These are phyloP conservation scores for Kregervanrija delftensis DNA, from an alignment of 805 yeast genomes.

Conservation along the genomic window DNA sequence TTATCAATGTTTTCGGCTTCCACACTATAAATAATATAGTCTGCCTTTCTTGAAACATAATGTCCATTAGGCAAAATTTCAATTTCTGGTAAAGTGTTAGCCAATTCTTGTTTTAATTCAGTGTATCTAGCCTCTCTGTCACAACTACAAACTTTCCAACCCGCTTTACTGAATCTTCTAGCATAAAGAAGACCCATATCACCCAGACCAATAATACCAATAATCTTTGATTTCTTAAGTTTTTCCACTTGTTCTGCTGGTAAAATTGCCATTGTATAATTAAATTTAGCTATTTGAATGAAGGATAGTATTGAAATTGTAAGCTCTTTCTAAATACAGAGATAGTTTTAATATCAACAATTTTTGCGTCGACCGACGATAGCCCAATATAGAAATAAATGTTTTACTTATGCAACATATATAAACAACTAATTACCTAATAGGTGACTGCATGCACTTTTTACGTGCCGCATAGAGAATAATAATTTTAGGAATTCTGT, in stretches of 20 bases:
- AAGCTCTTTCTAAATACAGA: too few species aligned
- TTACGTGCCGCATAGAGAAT: too few species aligned
- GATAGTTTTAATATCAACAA: too few species aligned
- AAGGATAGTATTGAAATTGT: too few species aligned
- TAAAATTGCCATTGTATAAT: constrained; percentile 12
- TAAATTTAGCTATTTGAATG: too few species aligned
- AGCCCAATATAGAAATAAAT: too few species aligned
- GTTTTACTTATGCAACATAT: too few species aligned
- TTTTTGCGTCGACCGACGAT: background rate
- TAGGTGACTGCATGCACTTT: too few species aligned
- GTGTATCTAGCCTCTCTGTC: constrained; percentile 66
- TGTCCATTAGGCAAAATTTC: constrained; percentile 73
- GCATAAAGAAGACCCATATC: constrained; percentile 96
- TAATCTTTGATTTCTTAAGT: constrained; percentile 35
- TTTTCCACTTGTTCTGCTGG: constrained; percentile 10
- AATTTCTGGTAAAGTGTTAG: constrained; percentile 28
- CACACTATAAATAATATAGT: constrained; percentile 82
- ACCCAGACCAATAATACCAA: constrained; percentile 94
- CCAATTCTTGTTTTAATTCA: constrained; percentile 27
- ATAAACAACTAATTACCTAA: too few species aligned
- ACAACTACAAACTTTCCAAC: constrained; percentile 87
- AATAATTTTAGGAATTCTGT: too few species aligned
- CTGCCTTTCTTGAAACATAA: constrained; percentile 71
- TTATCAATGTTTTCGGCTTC: constrained; percentile 80
- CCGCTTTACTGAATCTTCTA: constrained; percentile 63